Percentiles rank a stretch among this genome's conserved stretches.
These are phyloP conservation scores for Davidsoniella neocaledoniae DNA, from an alignment of 2,329 filamentous ascomycete species.

Conservation along the genomic window DNA sequence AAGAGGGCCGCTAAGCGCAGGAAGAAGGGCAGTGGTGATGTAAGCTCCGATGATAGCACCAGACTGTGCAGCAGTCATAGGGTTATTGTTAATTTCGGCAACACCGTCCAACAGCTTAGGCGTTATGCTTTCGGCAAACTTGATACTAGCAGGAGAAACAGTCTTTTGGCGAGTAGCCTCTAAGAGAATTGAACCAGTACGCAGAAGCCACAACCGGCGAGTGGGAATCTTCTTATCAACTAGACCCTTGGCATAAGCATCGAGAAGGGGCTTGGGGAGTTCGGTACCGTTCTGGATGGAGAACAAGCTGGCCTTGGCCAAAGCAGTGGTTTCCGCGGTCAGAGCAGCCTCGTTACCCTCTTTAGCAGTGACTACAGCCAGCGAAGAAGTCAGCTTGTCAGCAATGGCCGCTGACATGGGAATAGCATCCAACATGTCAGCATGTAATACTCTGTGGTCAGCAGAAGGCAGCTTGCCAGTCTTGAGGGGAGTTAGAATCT, in stretches of 20 bases:
- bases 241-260: slow-evolving; percentile 65
- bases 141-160: slow-evolving; percentile 8
- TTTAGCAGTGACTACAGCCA: slow-evolving; percentile 56
- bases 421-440: slow-evolving; percentile 58
- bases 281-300: slow-evolving; percentile 43
- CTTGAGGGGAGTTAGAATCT: slow-evolving; percentile 66
- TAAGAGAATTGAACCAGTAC: slow-evolving; percentile 48
- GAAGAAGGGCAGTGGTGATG: slow-evolving; percentile 49
- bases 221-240: slow-evolving; percentile 68
- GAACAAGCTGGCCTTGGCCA: slow-evolving; percentile 48
- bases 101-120: slow-evolving; percentile 50
- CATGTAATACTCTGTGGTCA: slow-evolving; percentile 70
- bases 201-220: slow-evolving; percentile 65
- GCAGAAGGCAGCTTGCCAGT: slow-evolving; percentile 66
- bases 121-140: slow-evolving; percentile 35
- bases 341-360: slow-evolving; percentile 80
- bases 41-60: slow-evolving; percentile 69
- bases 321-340: slow-evolving; percentile 53
- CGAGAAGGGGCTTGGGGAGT: slow-evolving; percentile 48
- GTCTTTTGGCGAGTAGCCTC: slow-evolving; percentile 27
- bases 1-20: slow-evolving; percentile 35
- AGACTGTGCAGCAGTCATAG: slow-evolving; percentile 61
- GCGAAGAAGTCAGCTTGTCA: slow-evolving; percentile 45
- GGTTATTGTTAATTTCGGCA: slow-evolving; percentile 63
- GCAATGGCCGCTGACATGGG: slow-evolving; percentile 44